These are phyloP conservation scores for Margaritispora aquatica DNA, from an alignment of 495 filamentous ascomycete genomes.

Conservation along the genomic window DNA sequence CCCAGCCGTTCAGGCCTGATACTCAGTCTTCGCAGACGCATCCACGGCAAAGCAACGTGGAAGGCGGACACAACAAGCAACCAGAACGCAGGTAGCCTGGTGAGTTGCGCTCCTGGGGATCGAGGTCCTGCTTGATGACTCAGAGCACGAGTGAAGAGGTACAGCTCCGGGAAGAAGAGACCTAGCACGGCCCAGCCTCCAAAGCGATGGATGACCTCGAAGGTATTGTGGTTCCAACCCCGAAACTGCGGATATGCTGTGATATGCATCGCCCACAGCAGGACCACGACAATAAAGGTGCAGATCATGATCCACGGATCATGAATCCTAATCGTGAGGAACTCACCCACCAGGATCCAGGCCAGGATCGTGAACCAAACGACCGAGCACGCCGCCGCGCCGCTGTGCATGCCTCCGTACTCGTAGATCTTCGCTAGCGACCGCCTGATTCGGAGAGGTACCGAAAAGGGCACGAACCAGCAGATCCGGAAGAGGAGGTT, in stretches of 20 bases:
- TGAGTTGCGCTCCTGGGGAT: conserved; percentile 33
- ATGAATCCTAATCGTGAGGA: conserved; percentile 37
- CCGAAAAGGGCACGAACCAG: conserved; percentile 46
- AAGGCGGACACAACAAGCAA: conserved; percentile 53
- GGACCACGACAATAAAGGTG: conserved; percentile 35
- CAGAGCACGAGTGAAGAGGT: conserved; percentile 29
- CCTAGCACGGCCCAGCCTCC: conserved; percentile 56
- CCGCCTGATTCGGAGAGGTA: conserved; percentile 56
- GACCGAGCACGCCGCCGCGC: conserved; percentile 59
- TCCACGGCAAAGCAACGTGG: conserved; percentile 62
- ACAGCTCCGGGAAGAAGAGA: conserved; percentile 49
- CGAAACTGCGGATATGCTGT: conserved; percentile 47
- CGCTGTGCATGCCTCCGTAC: conserved; percentile 71
- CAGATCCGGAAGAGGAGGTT: conserved; percentile 62
- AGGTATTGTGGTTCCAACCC: conserved; percentile 50
- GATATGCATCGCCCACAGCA: conserved; percentile 37
- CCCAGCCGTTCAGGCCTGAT: conserved; percentile 54
- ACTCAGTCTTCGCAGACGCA: conserved; percentile 53
- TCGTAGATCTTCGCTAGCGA: conserved; percentile 70
- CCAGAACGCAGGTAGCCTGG: conserved; percentile 59
- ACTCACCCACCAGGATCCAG: conserved; percentile 31
- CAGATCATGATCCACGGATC: conserved; percentile 22
- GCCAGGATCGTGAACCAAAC: conserved; percentile 59
- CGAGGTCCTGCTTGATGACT: conserved; percentile 6
- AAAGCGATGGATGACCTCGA: conserved; percentile 63